Evolutionary conservation across 1,139 yeast genomes (phyloP).

Genomic region (Waltiozyma sp.): DNA sequence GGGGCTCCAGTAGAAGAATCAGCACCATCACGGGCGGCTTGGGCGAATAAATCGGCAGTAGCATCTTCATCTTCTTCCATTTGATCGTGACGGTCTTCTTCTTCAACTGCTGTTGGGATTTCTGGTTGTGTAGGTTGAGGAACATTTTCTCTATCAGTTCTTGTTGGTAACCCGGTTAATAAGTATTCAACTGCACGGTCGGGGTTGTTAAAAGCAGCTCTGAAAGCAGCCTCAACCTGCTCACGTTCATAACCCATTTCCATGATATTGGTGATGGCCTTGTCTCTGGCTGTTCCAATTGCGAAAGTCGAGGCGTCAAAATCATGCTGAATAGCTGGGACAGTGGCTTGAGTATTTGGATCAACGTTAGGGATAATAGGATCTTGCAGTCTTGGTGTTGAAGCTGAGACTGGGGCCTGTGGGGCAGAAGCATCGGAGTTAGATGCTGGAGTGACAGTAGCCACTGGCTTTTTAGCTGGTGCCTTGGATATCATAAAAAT

Average conservation of each 20-base stretch:
- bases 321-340: conserved; percentile 20
- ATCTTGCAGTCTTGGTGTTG: conserved; percentile 2
- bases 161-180: conserved; percentile 81
- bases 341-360: conserved; percentile 16
- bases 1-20: background rate
- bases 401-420: background rate
- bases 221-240: conserved; percentile 80
- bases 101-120: conserved; percentile 6
- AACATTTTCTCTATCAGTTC: conserved; percentile 22
- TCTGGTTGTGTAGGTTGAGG: conserved; percentile 17
- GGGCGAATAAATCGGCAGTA: conserved; percentile 14
- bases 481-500: conserved; percentile 62
- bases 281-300: conserved; percentile 22
- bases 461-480: conserved; percentile 4
- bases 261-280: conserved; percentile 62
- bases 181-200: conserved; percentile 96
- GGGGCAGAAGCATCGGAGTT: background rate
- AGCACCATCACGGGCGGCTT: conserved; percentile 4
- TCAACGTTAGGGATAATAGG: conserved; percentile 2
- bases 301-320: conserved; percentile 22
- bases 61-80: conserved; percentile 13
- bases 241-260: conserved; percentile 93
- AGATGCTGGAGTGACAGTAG: background rate
- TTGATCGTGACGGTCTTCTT: conserved; percentile 6
- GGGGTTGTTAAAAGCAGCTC: conserved; percentile 96